Conservation (phyloP, 2,329 filamentous ascomycete genomes). For the Stachybotrys chlorohalonatus region DNA sequence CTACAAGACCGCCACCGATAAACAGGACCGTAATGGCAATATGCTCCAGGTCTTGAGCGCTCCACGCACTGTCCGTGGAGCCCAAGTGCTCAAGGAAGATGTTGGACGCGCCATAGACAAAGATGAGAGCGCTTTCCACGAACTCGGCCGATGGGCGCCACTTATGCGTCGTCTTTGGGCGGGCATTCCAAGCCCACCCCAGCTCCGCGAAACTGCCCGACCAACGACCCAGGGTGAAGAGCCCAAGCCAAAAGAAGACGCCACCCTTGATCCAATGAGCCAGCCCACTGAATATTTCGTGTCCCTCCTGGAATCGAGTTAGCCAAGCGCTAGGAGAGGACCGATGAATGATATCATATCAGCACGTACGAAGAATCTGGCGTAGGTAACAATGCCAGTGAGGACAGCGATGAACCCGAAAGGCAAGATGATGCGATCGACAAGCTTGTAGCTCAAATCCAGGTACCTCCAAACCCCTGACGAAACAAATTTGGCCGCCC, state of each 20-base stretch:
- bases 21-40: slow-evolving; percentile 89
- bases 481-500: slow-evolving; percentile 46
- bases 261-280: slow-evolving; percentile 93
- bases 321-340: background rate
- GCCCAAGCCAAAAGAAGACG: slow-evolving; percentile 88
- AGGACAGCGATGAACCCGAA: slow-evolving; percentile 66
- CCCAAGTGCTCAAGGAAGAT: slow-evolving; percentile 87
- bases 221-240: slow-evolving; percentile 82
- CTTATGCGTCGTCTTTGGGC: slow-evolving; percentile 47
- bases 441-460: slow-evolving; percentile 50
- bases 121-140: slow-evolving; percentile 81
- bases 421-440: slow-evolving; percentile 70
- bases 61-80: slow-evolving; percentile 62
- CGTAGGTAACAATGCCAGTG: slow-evolving; percentile 68
- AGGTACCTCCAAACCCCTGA: slow-evolving; percentile 48
- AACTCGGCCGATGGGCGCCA: slow-evolving; percentile 81
- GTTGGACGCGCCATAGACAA: slow-evolving; percentile 80
- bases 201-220: slow-evolving; percentile 82
- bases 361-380: slow-evolving; percentile 69
- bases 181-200: slow-evolving; percentile 93
- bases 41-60: slow-evolving; percentile 77
- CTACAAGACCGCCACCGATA: slow-evolving; percentile 79
- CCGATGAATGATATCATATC: background rate
- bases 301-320: slow-evolving; percentile 44
- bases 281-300: slow-evolving; percentile 68